phyloP scores from a whole-genome alignment of 208 protist genomes.

The Trypanosoma conorhini region DNA sequence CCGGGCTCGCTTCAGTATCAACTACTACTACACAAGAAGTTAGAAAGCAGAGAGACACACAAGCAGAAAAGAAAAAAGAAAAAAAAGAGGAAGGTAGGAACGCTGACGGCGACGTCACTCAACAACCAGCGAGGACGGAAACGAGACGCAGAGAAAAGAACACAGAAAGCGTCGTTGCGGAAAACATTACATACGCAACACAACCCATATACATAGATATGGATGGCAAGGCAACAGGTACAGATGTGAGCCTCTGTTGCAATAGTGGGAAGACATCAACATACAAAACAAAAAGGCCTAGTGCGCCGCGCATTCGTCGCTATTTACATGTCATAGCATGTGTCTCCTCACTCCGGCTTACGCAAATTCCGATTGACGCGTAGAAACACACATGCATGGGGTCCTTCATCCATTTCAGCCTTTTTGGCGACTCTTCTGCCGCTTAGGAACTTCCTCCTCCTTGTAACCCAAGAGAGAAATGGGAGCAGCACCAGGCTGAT shows the following conservation, averaged over 20 bases:
- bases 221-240: background rate
- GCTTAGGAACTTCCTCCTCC: constrained; percentile 19
- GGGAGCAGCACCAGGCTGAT: background rate
- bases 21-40: constrained; percentile 4
- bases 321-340: constrained; percentile 5
- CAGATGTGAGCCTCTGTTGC: background rate
- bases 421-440: constrained; percentile 9
- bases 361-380: background rate
- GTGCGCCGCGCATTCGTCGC: background rate
- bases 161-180: background rate
- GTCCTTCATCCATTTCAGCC: background rate
- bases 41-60: too few species aligned
- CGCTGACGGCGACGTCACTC: background rate
- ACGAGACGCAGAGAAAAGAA: constrained; percentile 4
- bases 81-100: constrained; percentile 13
- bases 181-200: too few species aligned
- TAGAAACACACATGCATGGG: constrained; percentile 1
- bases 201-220: constrained; percentile 1
- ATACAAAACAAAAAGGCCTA: background rate
- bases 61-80: background rate
- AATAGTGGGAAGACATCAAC: background rate
- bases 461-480: constrained; percentile 5
- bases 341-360: background rate
- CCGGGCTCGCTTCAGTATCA: background rate
- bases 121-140: too few species aligned